Percentiles rank a stretch among this genome's conserved stretches.
Evolutionary conservation across 257 asterid genomes (phyloP).

Genomic region (Fraxinus quadrangulata): DNA sequence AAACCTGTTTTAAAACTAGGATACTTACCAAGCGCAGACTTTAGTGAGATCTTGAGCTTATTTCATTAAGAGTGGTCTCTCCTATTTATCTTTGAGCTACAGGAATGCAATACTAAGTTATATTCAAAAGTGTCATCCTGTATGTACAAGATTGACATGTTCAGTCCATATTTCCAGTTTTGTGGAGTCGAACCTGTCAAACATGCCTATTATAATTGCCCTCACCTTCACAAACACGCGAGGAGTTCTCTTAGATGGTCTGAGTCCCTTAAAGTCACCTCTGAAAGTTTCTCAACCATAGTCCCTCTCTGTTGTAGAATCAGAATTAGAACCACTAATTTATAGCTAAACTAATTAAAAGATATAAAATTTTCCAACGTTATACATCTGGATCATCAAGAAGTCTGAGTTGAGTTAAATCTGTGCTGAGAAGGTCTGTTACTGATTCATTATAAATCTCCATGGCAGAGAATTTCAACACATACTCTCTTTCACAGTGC

Average conservation of each 20-base stretch:
- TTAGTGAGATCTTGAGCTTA: slow-evolving; percentile 96
- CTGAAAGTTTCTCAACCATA: slow-evolving; percentile 77
- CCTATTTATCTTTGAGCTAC: slow-evolving; percentile 90
- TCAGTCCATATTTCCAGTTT: background rate
- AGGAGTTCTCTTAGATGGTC: slow-evolving; percentile 72
- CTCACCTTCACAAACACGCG: slow-evolving; percentile 72
- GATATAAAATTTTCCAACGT: background rate
- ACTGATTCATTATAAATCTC: slow-evolving; percentile 96
- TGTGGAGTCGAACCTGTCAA: background rate
- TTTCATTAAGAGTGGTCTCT: slow-evolving; percentile 84
- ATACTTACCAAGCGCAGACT: slow-evolving; percentile 72
- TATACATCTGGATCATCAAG: slow-evolving; percentile 94
- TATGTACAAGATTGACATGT: background rate
- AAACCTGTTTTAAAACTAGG: background rate
- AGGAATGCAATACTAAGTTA: slow-evolving; percentile 17
- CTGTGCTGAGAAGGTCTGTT: slow-evolving; percentile 73
- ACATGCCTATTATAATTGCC: background rate
- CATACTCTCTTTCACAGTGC: slow-evolving; percentile 51
- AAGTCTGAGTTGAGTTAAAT: slow-evolving; percentile 68
- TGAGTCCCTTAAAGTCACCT: slow-evolving; percentile 56
- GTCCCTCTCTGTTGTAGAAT: slow-evolving; percentile 68
- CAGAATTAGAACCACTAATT: background rate
- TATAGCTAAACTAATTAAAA: background rate
- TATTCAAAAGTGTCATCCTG: background rate
- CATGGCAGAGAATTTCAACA: slow-evolving; percentile 82